Base-by-base conservation (phyloP, 495 filamentous ascomycete species). In the Neurospora sp. region DNA sequence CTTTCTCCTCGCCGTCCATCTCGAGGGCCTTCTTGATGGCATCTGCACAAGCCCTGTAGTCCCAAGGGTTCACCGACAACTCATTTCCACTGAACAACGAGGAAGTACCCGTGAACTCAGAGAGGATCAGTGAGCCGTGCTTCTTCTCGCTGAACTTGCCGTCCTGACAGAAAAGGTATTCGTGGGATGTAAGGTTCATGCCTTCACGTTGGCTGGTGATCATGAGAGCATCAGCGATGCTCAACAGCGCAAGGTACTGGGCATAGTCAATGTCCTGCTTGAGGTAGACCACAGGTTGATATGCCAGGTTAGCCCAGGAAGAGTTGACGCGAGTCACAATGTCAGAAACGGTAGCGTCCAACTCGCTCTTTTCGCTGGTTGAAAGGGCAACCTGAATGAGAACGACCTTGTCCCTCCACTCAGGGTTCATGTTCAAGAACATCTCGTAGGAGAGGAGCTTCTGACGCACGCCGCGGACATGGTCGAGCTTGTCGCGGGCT, bases 311-410 rank as follows among this genome's bases (percentile, higher is more conserved):
- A 1, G 94, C 92, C 84, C 94, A 92, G 3, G 88, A 87, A 9
- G 93, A 94, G 79, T 98, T 96, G 76, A 98, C 94, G 39, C 94
- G 89, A 69, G 93, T 96, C 69, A 96, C 93, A 78, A 98, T 97
- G 74, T 97, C 93, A 9, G 92, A 93, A 17, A 97, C 92, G 3
- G 92, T 93, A 8, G 92, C 92, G 74, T 95, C 92, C 15, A 97
- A 88, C 77, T 96, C 94, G 38, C 89, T 88, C 80, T 95, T 91
- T 79, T 97, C 93, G 39, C 91, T 93, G 0, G 92, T 92, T 9
- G 94, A 96, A 5, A 94, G 91, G 7, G 94, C 94, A 66, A 98
- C 94, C 82, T 97, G 94, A 74, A 98, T 94, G 71, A 98, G 84
- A 15, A 97, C 92, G 21, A 94, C 90, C 81, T 93, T 90, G 74